phyloP scores from a whole-genome alignment of 495 filamentous ascomycete genomes.

The Penicillium canariense region DNA sequence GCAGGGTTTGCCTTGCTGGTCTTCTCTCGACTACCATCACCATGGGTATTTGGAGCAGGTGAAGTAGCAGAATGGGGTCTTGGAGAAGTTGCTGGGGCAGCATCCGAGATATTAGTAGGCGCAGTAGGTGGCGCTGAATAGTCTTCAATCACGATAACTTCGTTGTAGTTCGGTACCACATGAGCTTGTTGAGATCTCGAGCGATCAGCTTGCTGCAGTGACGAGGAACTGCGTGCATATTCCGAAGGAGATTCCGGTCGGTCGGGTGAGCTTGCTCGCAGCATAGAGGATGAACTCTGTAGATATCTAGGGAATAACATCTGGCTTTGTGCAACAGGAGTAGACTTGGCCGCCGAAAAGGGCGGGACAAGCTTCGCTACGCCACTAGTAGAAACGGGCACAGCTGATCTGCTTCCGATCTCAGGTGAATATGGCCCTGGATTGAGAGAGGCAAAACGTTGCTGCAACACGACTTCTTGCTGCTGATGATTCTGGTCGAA shows the following conservation, averaged over 20 bases:
- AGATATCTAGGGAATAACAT: background rate
- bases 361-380: background rate
- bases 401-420: background rate
- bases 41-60: background rate
- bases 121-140: background rate
- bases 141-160: constrained; percentile 3
- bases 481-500: background rate
- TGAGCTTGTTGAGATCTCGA: background rate
- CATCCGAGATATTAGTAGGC: background rate
- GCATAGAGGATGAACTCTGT: background rate
- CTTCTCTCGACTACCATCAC: background rate
- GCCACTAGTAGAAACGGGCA: background rate
- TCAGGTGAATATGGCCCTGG: background rate
- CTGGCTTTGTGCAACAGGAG: background rate
- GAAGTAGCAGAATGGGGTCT: background rate
- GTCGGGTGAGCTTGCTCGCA: background rate
- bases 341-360: background rate
- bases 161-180: background rate
- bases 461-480: background rate
- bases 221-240: background rate
- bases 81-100: background rate
- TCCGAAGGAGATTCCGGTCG: background rate
- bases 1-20: background rate
- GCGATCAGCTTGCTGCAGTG: background rate
- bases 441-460: background rate